Conservation (phyloP, 2,329 filamentous ascomycete genomes). For the Trichophyton schoenleinii region DNA sequence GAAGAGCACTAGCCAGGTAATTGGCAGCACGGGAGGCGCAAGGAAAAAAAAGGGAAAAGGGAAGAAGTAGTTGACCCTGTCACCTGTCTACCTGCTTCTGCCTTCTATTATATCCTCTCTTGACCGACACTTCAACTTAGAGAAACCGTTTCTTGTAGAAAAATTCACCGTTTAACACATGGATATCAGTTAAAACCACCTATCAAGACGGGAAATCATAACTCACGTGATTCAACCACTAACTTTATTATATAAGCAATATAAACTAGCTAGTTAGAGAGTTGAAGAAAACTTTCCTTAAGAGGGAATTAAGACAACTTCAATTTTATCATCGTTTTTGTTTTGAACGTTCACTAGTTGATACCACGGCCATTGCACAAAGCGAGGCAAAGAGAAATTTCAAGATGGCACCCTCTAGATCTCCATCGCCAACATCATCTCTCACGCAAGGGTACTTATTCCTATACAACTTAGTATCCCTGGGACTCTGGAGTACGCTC, state of each 20-base stretch:
- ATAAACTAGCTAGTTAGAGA: no score
- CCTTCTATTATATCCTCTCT: no score
- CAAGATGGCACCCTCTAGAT: neutral
- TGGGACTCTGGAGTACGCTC: conserved; percentile 65
- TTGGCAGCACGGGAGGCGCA: conserved; percentile 22
- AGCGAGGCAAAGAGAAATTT: neutral
- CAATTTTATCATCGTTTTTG: neutral
- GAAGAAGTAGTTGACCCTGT: neutral
- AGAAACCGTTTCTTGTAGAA: neutral
- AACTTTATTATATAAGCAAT: neutral
- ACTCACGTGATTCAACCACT: neutral
- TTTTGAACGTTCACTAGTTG: neutral
- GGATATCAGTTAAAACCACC: no score
- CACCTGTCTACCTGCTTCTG: no score
- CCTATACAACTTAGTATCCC: conserved; percentile 70
- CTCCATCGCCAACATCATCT: neutral
- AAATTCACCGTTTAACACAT: neutral
- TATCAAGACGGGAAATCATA: no score
- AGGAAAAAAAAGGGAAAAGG: conserved; percentile 42
- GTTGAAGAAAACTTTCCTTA: neutral
- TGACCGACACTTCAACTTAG: neutral
- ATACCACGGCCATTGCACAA: neutral
- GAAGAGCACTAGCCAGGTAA: conserved; percentile 23
- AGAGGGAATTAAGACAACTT: neutral
- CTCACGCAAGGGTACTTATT: conserved; percentile 50